These are phyloP conservation scores for Starmerella floris DNA, from an alignment of 805 yeast species.

Conservation along the genomic window DNA sequence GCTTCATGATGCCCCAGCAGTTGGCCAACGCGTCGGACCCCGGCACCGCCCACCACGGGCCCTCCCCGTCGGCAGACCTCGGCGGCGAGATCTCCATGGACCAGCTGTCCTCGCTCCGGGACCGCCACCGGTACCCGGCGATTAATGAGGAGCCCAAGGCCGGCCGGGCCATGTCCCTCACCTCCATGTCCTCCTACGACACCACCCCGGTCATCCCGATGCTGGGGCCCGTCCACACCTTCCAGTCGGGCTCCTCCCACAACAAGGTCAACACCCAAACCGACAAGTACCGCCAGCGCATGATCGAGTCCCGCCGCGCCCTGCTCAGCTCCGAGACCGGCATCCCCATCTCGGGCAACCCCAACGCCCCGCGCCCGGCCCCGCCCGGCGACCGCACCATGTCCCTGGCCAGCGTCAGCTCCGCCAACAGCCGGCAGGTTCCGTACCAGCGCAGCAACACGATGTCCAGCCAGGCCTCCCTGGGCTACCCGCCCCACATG, in stretches of 20 bases:
- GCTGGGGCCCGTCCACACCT: slow-evolving; percentile 16
- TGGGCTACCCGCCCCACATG: background rate
- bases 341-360: slow-evolving; percentile 16
- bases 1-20: background rate
- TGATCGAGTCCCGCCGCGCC: slow-evolving; percentile 22
- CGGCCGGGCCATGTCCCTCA: slow-evolving; percentile 25
- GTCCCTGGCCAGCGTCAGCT: slow-evolving; percentile 10
- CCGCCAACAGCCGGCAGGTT: background rate
- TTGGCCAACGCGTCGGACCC: background rate
- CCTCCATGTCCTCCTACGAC: slow-evolving; percentile 26
- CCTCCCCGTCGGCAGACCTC: background rate
- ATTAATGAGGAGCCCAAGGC: slow-evolving; percentile 12
- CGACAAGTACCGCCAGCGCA: slow-evolving; percentile 22
- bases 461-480: slow-evolving; percentile 1
- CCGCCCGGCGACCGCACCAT: slow-evolving; percentile 12
- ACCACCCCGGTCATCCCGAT: slow-evolving; percentile 29
- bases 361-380: background rate
- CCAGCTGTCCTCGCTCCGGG: slow-evolving; percentile 21
- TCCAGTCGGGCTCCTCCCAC: slow-evolving; percentile 5
- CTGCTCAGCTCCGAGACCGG: slow-evolving; percentile 18
- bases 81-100: slow-evolving; percentile 17
- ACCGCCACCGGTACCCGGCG: slow-evolving; percentile 28
- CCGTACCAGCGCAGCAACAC: slow-evolving; percentile 2
- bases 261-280: slow-evolving; percentile 8
- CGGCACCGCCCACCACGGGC: background rate